These are phyloP conservation scores for Fagopyrum homotropicum DNA, from an alignment of 148 eudicot species.

Conservation along the genomic window DNA sequence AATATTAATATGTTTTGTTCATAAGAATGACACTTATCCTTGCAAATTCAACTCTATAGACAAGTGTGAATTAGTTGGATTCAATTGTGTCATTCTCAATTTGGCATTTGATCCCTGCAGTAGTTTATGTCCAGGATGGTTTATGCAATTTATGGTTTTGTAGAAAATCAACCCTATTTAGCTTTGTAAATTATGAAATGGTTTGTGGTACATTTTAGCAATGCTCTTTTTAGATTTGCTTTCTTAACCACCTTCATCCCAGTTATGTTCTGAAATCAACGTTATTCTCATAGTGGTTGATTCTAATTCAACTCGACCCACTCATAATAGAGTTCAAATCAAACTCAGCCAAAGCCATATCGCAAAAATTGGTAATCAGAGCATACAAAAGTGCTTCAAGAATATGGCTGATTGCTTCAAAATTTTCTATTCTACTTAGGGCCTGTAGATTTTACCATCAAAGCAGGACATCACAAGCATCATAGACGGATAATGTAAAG, in stretches of 20 bases:
- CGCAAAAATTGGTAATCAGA: too few species aligned
- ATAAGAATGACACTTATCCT: constrained; percentile 16
- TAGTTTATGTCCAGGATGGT: constrained; percentile 27
- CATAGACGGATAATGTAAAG: too few species aligned
- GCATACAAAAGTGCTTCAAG: too few species aligned
- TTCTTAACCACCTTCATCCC: not conserved
- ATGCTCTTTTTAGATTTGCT: not conserved
- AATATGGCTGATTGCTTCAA: too few species aligned
- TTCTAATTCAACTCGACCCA: too few species aligned
- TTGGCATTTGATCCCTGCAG: constrained; percentile 22
- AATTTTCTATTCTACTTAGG: too few species aligned
- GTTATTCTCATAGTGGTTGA: too few species aligned
- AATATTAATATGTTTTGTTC: not conserved
- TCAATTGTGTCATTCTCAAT: constrained; percentile 22
- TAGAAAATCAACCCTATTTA: not conserved
- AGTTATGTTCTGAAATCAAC: not conserved
- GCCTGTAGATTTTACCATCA: too few species aligned
- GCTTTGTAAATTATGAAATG: constrained; percentile 21
- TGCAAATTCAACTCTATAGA: constrained; percentile 30
- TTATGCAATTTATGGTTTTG: constrained; percentile 20
- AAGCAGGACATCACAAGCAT: too few species aligned
- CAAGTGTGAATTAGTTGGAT: constrained; percentile 19
- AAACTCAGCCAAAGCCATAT: too few species aligned
- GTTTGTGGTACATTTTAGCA: not conserved
- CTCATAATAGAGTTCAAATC: too few species aligned